Evolutionary conservation across 495 filamentous ascomycete species (phyloP).

Genomic region (Talaromyces liani): DNA sequence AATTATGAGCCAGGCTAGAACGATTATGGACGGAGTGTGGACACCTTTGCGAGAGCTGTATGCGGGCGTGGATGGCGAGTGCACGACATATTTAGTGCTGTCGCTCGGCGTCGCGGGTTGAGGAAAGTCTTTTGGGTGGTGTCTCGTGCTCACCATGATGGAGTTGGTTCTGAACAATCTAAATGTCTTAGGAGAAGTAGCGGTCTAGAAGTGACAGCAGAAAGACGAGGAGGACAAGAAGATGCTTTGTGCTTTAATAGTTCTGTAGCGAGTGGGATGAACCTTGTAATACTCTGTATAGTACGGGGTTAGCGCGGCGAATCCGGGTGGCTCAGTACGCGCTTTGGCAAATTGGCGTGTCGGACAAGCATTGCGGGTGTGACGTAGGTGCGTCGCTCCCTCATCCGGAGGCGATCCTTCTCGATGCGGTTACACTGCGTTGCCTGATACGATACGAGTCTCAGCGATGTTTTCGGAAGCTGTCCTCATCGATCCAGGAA

Average conservation of each 20-base stretch:
- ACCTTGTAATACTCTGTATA: not conserved
- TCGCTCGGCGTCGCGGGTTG: conserved; percentile 18
- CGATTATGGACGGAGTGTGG: conserved; percentile 58
- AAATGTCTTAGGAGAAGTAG: not conserved
- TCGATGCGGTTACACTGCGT: not conserved
- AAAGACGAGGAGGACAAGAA: not conserved
- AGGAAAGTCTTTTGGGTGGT: conserved; percentile 41
- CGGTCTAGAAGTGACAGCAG: not conserved
- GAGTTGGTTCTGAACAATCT: not conserved
- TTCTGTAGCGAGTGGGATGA: not conserved
- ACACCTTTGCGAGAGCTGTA: conserved; percentile 40
- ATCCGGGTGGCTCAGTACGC: not conserved
- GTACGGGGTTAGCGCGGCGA: not conserved
- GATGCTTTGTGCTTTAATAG: not conserved
- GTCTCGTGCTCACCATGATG: conserved; percentile 46
- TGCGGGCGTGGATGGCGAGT: conserved; percentile 20
- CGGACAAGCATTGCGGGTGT: not conserved
- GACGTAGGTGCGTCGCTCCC: conserved; percentile 1
- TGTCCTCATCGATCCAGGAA: not conserved
- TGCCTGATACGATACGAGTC: not conserved
- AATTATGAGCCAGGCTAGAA: conserved; percentile 66
- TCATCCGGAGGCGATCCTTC: not conserved
- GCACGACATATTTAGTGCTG: conserved; percentile 12
- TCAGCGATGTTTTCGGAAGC: not conserved
- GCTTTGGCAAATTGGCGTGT: not conserved